Evolutionary conservation across 495 filamentous ascomycete genomes (phyloP).

Genomic region (Chaetomium cochliodes): DNA sequence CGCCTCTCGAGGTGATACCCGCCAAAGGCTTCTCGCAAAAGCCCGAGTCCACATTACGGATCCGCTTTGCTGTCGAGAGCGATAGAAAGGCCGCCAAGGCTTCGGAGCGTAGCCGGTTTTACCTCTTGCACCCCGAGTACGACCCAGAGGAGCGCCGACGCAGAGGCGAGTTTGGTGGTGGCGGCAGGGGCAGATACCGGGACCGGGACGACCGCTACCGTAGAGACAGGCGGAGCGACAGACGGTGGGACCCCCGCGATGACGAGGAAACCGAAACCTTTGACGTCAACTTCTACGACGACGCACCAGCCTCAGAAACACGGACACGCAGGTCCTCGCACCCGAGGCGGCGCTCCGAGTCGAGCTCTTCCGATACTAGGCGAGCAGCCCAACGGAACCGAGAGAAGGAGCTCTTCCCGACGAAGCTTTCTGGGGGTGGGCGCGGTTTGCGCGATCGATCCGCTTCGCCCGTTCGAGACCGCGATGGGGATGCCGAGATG

Average conservation of each 20-base stretch:
- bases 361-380: conserved; percentile 35
- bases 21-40: conserved; percentile 65
- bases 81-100: conserved; percentile 80
- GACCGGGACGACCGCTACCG: conserved; percentile 61
- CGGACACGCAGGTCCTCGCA: conserved; percentile 34
- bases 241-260: conserved; percentile 50
- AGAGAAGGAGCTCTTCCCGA: conserved; percentile 56
- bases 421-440: conserved; percentile 29
- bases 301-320: conserved; percentile 46
- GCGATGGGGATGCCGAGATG: conserved; percentile 56
- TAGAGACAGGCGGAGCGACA: conserved; percentile 55
- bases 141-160: conserved; percentile 73
- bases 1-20: conserved; percentile 51
- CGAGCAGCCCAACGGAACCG: conserved; percentile 36
- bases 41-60: conserved; percentile 65
- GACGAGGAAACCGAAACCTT: conserved; percentile 58
- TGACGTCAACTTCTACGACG: conserved; percentile 77
- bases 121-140: conserved; percentile 83
- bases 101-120: conserved; percentile 79
- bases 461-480: conserved; percentile 69
- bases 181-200: conserved; percentile 48
- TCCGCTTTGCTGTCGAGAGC: conserved; percentile 68
- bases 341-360: conserved; percentile 36
- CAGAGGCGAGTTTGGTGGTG: conserved; percentile 38
- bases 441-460: conserved; percentile 58